Evolutionary conservation across 208 protist species (phyloP), one percentile per base, ranked within the genome.

Genomic region (Sergeia podlipaevii): DNA sequence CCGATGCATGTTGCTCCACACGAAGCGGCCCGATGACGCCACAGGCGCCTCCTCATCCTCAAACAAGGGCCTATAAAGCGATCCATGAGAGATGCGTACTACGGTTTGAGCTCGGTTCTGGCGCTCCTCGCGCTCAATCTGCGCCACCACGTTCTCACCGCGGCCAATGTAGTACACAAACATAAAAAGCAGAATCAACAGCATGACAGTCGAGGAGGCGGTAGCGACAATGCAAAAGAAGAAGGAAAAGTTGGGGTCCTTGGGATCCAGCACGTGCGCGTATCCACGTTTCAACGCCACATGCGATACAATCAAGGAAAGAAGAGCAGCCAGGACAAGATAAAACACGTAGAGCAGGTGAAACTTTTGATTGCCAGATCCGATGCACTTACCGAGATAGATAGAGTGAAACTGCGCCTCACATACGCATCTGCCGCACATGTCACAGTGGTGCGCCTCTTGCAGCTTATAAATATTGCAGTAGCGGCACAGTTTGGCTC

Each of bases 301-400:
- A n/a, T n/a, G n/a, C n/a, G n/a, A n/a, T n/a, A n/a, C n/a, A 4
- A 62, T 11, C 34, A 44, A 4, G 17, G 33, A 24, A 10, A 26
- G 6, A 6, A 39, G 17, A 29, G 24, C 8, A 21, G 48, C 5
- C 0, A 63, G 0, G n/a, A 29, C 29, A 32, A 58, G 45, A 46
- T 88, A 78, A 0, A 65, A 18, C 2, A 86, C 28, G 34, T 80
- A 84, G 1, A 96, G 72, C 15, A 95, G 54, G 55, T 91, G 89
- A 43, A 61, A 79, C 62, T 93, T 93, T 30, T 67, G 58, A 64
- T 95, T 97, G 8, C 77, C 68, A 20, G 64, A 54, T 10, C 83
- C 89, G 33, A 95, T 72, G 46, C 93, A 97, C 26, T 69, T 64
- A 46, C 81, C 84, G 20, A 93, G 70, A 71, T 69, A 95, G 43